phyloP scores from a whole-genome alignment of 2,329 filamentous ascomycete genomes.

The Hortaea sp. region DNA sequence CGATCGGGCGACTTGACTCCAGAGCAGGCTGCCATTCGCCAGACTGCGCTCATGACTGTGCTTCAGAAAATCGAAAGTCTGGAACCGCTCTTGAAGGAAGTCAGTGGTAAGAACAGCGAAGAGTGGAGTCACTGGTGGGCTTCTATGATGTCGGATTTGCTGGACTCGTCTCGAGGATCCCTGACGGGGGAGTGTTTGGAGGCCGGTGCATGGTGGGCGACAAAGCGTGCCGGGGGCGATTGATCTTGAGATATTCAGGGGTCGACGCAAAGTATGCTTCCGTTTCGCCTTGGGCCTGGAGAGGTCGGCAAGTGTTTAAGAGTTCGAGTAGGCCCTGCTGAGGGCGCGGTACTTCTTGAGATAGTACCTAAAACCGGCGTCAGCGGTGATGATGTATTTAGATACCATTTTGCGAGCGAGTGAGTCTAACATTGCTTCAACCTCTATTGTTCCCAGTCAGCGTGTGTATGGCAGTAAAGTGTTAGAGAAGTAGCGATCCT shows the following conservation, averaged over 20 bases:
- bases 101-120: conserved; percentile 76
- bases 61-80: conserved; percentile 77
- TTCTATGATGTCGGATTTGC: conserved; percentile 74
- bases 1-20: conserved; percentile 17
- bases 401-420: conserved; percentile 5
- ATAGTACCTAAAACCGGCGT: conserved; percentile 57
- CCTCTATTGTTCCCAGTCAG: conserved; percentile 46
- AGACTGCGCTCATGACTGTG: conserved; percentile 70
- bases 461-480: background rate
- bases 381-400: conserved; percentile 1
- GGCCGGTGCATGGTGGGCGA: conserved; percentile 55
- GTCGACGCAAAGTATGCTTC: too few relatives aligned
- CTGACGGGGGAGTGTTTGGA: conserved; percentile 74
- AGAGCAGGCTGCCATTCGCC: conserved; percentile 61
- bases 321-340: conserved; percentile 57
- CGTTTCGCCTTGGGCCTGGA: too few relatives aligned
- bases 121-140: conserved; percentile 89
- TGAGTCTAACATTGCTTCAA: conserved; percentile 72
- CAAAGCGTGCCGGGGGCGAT: conserved; percentile 30
- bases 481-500: background rate
- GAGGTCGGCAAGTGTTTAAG: too few relatives aligned
- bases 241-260: too few relatives aligned
- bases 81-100: conserved; percentile 71
- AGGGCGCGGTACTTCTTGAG: conserved; percentile 82
- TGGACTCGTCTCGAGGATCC: conserved; percentile 62